phyloP scores from a whole-genome alignment of 257 asterid genomes.

The Primulina eburnea region DNA sequence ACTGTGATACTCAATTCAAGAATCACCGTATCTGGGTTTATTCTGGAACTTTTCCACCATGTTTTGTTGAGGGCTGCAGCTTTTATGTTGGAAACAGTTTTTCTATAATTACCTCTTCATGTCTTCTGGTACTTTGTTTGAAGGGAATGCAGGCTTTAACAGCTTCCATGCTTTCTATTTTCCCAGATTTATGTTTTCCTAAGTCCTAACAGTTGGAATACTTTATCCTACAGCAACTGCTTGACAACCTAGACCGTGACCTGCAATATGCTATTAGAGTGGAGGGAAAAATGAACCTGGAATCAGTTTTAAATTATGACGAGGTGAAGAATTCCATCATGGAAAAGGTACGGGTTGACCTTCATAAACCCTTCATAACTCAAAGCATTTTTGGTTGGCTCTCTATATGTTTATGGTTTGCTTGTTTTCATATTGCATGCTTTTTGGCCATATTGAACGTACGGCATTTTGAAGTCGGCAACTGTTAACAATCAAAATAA shows the following conservation, averaged over 20 bases:
- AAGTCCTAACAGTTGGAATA: slow-evolving; percentile 23
- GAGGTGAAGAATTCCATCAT: slow-evolving; percentile 78
- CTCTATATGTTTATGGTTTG: background rate
- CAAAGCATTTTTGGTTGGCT: slow-evolving; percentile 23
- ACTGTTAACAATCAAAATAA: background rate
- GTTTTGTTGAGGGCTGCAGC: background rate
- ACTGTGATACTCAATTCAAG: background rate
- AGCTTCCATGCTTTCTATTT: slow-evolving; percentile 11
- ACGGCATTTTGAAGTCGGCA: background rate
- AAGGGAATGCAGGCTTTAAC: slow-evolving; percentile 11
- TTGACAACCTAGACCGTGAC: slow-evolving; percentile 94
- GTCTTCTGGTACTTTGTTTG: background rate
- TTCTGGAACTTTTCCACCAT: background rate
- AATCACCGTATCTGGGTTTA: background rate
- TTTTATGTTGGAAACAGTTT: background rate
- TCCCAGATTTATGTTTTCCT: slow-evolving; percentile 5
- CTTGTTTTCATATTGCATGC: slow-evolving; percentile 14
- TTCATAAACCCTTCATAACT: slow-evolving; percentile 11
- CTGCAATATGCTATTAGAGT: slow-evolving; percentile 91
- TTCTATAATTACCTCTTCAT: background rate
- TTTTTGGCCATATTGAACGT: background rate
- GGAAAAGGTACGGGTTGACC: slow-evolving; percentile 63
- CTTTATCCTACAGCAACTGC: slow-evolving; percentile 55
- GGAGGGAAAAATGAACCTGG: slow-evolving; percentile 89
- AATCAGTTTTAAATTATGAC: slow-evolving; percentile 71